Base-by-base conservation (phyloP, 2,329 filamentous ascomycete species). In the Aureobasidium sp. region DNA sequence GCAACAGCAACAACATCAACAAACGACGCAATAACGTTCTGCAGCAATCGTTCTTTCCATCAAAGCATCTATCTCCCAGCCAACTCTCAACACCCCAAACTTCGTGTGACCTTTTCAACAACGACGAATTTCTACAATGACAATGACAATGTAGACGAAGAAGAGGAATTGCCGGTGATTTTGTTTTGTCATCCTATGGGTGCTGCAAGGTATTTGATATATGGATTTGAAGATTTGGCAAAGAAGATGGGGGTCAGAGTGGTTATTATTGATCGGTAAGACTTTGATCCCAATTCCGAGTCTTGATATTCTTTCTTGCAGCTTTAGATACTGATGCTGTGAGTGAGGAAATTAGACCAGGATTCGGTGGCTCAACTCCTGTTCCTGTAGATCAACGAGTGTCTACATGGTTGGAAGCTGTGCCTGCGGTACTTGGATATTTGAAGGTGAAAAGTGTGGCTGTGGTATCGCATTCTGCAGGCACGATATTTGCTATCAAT, bases 401-500 rank as follows among this genome's bases (percentile, higher is more conserved):
- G 17, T 47, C 67, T 5, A 67, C 70, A 23, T 80, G 75, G 73
- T 67, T 78, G 27, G 76, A 79, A 64, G 71, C 72, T 0, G 68
- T 79, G 1, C 76, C 77, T 20, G 65, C 63, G 5, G 67, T 80
- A 0, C 68, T 80, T 6, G 41, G 67, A 5, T 62, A 70, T 46
- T 70, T 80, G 5, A 52, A 68, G 0, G 73, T 78, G 51, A 61
- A 70, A 60, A 71, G 77, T 62, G 72, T 80, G 20, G 68, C 67
- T n/a, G 64, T 80, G 0, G 67, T 74, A 1, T 69, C 73, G 20
- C 78, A 80, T 62, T 75, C 71, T 26, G 73, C 74, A 0, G 78
- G 78, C 2, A 76, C 76, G 0, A 69, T 79, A 1, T 80, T 77
- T 62, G 64, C 72, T 4, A 67, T 80, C 27, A 80, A 80, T 60